Evolutionary conservation across 2,329 filamentous ascomycete genomes (phyloP).

Genomic region (Trichophyton schoenleinii): DNA sequence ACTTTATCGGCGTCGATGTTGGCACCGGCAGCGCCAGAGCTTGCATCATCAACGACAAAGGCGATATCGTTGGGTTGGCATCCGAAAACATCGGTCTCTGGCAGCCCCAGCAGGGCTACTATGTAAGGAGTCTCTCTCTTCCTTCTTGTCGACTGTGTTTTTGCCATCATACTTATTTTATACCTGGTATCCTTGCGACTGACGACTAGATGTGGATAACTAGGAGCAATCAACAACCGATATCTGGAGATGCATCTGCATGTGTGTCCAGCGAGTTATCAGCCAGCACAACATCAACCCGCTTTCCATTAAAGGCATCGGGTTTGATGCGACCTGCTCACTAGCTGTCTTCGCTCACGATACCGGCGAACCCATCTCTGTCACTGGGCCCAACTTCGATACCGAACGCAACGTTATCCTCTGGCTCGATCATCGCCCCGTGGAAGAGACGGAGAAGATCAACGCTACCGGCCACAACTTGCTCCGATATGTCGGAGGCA

Average conservation of each 20-base stretch:
- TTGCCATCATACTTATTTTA: too few relatives aligned
- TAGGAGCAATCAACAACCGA: conserved; percentile 96
- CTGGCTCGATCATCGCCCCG: conserved; percentile 91
- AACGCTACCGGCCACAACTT: conserved; percentile 87
- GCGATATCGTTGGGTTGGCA: conserved; percentile 66
- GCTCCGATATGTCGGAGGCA: conserved; percentile 88
- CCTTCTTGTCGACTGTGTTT: background rate
- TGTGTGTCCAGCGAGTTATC: conserved; percentile 71
- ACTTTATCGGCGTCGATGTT: conserved; percentile 82
- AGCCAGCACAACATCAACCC: conserved; percentile 68
- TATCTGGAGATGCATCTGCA: conserved; percentile 92
- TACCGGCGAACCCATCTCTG: conserved; percentile 79
- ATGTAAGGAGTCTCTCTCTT: conserved; percentile 40
- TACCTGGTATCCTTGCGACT: background rate
- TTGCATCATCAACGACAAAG: conserved; percentile 84
- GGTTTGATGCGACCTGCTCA: conserved; percentile 98
- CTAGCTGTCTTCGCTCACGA: conserved; percentile 80
- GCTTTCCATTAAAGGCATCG: conserved; percentile 69
- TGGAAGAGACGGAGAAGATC: conserved; percentile 83
- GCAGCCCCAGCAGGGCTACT: conserved; percentile 64
- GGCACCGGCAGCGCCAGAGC: conserved; percentile 91
- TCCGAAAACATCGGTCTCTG: conserved; percentile 67
- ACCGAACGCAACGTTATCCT: conserved; percentile 91
- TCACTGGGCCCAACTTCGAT: conserved; percentile 77
- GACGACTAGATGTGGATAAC: conserved; percentile 3